Evolutionary conservation across 345 rosid species (phyloP).

Genomic region (Rhizophora mangle): DNA sequence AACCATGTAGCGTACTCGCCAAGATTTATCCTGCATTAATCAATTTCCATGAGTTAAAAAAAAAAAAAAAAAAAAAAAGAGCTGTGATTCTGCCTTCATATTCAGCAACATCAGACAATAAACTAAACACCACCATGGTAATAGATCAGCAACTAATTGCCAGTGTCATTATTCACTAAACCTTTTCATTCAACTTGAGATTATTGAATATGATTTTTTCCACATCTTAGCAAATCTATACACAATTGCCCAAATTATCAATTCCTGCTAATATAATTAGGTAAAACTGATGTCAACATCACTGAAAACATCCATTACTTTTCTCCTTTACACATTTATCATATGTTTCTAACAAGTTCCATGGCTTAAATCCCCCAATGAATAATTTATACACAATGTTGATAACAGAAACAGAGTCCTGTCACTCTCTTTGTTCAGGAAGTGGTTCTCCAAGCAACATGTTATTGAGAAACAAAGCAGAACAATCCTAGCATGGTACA

Average conservation of each 20-base stretch:
- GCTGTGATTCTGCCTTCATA: background rate
- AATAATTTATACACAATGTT: background rate
- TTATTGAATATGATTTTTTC: background rate
- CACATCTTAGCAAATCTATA: background rate
- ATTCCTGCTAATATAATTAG: no score
- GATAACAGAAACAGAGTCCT: no score
- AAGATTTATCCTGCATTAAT: constrained; percentile 75
- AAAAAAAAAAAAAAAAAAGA: background rate
- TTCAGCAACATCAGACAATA: background rate
- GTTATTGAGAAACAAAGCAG: background rate
- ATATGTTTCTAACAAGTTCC: background rate
- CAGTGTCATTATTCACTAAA: background rate
- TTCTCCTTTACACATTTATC: background rate
- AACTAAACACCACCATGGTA: background rate
- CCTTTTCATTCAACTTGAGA: background rate
- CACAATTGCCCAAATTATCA: no score
- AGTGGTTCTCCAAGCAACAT: background rate
- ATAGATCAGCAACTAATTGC: background rate
- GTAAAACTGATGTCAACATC: background rate
- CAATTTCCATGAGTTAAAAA: background rate
- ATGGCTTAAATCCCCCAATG: background rate
- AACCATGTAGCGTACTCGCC: constrained; percentile 98
- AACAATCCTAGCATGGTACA: background rate
- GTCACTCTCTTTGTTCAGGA: background rate
- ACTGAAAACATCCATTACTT: background rate